Evolutionary conservation across 257 asterid genomes (phyloP).

Genomic region (Solanum verrucosum): DNA sequence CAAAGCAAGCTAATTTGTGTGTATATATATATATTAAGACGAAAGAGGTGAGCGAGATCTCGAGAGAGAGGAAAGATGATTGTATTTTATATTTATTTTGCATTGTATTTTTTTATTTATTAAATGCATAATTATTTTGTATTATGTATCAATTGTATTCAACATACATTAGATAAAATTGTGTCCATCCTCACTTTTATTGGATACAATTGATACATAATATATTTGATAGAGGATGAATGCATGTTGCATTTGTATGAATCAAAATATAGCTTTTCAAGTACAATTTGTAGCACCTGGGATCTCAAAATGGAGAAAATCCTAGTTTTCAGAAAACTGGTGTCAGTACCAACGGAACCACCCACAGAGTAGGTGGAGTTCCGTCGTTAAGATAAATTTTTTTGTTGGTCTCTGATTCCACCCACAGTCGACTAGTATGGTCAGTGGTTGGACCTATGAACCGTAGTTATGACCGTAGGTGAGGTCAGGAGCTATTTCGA

Average conservation of each 20-base stretch:
- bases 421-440: background rate
- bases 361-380: background rate
- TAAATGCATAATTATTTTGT: background rate
- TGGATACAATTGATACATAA: background rate
- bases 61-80: background rate
- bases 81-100: background rate
- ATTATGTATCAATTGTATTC: background rate
- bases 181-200: too few relatives aligned
- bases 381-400: rapidly evolving
- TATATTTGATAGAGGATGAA: background rate
- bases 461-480: background rate
- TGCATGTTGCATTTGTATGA: background rate
- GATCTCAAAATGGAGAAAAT: background rate
- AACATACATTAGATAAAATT: too few relatives aligned
- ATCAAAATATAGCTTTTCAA: too few relatives aligned
- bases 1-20: too few relatives aligned
- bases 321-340: too few relatives aligned
- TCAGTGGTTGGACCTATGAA: background rate
- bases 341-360: background rate
- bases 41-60: background rate
- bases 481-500: background rate
- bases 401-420: background rate
- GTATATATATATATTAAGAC: too few relatives aligned
- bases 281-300: background rate
- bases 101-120: background rate